Conservation (phyloP, 768 basidiomycete genomes). For the Termitomyces sp. region DNA sequence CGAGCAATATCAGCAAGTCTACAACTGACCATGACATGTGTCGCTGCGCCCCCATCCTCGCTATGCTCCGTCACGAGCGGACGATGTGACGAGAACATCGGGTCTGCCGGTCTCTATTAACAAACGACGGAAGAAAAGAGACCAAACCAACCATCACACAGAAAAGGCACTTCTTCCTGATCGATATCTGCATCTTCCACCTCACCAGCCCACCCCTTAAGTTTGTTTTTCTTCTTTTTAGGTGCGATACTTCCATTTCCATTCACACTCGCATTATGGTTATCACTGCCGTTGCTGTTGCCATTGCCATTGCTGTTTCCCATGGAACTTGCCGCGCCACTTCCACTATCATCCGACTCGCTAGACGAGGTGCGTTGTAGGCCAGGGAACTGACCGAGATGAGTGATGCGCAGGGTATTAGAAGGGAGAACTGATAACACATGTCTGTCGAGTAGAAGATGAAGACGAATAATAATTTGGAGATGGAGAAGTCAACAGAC, state of each 20-base stretch:
- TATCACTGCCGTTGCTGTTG: neutral
- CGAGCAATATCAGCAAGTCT: constrained; percentile 74
- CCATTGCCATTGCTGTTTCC: neutral
- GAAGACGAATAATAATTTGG: neutral
- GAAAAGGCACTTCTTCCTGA: constrained; percentile 25
- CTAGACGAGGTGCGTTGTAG: constrained; percentile 27
- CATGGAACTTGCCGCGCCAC: neutral
- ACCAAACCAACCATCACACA: constrained; percentile 29
- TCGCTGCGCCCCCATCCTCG: constrained; percentile 63
- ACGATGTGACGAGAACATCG: constrained; percentile 47
- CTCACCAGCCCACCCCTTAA: constrained; percentile 78
- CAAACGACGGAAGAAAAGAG: neutral
- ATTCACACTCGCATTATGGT: neutral
- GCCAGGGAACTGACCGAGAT: constrained; percentile 38
- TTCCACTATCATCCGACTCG: constrained; percentile 16
- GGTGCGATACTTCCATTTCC: constrained; percentile 18
- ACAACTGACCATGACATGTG: constrained; percentile 63
- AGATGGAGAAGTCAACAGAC: constrained; percentile 26
- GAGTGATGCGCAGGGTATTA: constrained; percentile 40
- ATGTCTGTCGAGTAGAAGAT: constrained; percentile 27
- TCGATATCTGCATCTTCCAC: constrained; percentile 30
- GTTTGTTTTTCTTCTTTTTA: constrained; percentile 42
- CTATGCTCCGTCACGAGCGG: constrained; percentile 52
- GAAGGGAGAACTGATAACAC: constrained; percentile 58
- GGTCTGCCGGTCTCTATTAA: constrained; percentile 30